Evolutionary conservation across 495 filamentous ascomycete genomes (phyloP), one percentile per base, ranked within the genome.

Genomic region (Pyronema domesticum): DNA sequence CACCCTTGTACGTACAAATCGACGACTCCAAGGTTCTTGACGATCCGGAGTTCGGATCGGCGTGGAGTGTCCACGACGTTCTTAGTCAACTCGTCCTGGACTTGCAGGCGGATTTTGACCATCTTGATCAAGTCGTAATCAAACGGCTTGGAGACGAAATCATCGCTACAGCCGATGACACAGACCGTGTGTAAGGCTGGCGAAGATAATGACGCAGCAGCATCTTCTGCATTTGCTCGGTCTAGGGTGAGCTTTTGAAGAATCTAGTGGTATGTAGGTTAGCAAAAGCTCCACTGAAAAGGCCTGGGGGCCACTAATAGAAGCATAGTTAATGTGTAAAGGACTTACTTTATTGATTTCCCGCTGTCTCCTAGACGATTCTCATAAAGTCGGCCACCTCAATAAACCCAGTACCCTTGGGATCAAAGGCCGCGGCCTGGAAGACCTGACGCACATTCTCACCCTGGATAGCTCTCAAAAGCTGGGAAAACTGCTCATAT

Each of bases 41-140:
- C 83, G 63, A 98, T 96, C 91, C 89, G 96, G 66, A 95, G 82
- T 37, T 91, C 91, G 13, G 86, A 94, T 53, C 91, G 83, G 64
- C 82, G 84, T 49, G 85, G 85, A 13, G 79, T 77, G 46, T 81
- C 85, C 61, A 91, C 85, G 6, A 88, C 80, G 33, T 72, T 85
- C 72, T 94, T 95, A 52, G 86, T 80, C 34, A 95, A 79, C 68
- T 98, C 91, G 56, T 91, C 91, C 73, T 98, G 91, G 7, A 98
- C 87, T 69, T 98, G 91, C 45, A 98, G 78, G 59, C 91, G 84
- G 60, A 98, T 98, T 74, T 98, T 98, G 67, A 98, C 91, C 63
- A 98, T 98, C 68, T 98, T n/a, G n/a, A n/a, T n/a, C n/a, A n/a
- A n/a, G n/a, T n/a, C n/a, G n/a, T n/a, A 83, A 96, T n/a, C 91